Evolutionary conservation across 2,329 filamentous ascomycete species (phyloP).

Genomic region (Stemphylium lycopersici): DNA sequence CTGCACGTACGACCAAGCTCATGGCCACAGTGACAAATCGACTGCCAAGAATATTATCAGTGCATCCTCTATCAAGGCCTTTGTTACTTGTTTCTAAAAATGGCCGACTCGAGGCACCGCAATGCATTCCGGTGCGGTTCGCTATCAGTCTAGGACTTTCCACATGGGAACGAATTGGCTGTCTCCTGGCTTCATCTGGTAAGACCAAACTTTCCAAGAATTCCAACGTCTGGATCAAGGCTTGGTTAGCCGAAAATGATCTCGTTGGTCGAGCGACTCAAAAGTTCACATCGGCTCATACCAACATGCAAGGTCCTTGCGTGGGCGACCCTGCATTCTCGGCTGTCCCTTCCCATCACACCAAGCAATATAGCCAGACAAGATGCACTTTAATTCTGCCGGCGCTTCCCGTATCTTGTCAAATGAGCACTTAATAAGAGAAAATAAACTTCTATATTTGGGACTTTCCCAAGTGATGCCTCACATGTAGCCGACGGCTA

Average conservation of each 20-base stretch:
- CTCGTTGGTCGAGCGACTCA: conserved; percentile 17
- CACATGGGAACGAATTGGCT: not conserved
- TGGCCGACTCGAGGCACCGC: conserved; percentile 1
- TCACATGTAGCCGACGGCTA: conserved; percentile 24
- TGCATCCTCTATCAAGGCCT: not conserved
- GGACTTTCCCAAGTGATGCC: conserved; percentile 32
- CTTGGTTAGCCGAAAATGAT: conserved; percentile 12
- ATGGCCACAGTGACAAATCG: not conserved
- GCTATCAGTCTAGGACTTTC: not conserved
- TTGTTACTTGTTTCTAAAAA: conserved; percentile 2
- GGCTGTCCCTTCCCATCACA: conserved; percentile 35
- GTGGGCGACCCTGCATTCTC: conserved; percentile 27
- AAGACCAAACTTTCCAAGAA: conserved; percentile 9
- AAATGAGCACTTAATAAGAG: conserved; percentile 23
- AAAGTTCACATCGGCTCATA: conserved; percentile 16
- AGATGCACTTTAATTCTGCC: conserved; percentile 38
- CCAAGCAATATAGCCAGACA: conserved; percentile 44
- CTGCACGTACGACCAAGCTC: not conserved
- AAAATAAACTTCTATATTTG: conserved; percentile 18
- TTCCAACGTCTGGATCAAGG: conserved; percentile 27
- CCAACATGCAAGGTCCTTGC: conserved; percentile 32
- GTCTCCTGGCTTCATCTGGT: conserved; percentile 1
- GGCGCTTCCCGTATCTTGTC: conserved; percentile 21
- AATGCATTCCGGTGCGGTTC: not conserved
- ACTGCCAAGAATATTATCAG: not conserved